Base-by-base conservation (phyloP, 2,329 filamentous ascomycete genomes). In the Microdochium nivale region DNA sequence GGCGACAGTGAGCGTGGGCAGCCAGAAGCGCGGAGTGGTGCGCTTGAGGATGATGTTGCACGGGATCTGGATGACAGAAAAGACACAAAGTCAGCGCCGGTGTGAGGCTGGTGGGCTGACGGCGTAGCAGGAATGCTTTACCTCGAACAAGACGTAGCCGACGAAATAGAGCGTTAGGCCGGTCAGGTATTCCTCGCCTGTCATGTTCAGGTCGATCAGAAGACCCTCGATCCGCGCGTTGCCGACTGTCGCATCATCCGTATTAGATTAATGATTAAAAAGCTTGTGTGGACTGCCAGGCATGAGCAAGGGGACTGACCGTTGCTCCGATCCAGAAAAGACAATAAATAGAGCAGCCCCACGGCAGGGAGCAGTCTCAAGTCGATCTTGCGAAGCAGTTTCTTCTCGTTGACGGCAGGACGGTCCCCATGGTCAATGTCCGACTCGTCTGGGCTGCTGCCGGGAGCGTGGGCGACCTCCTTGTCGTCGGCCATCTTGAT, bases 111-210 rank as follows among this genome's bases (percentile, higher is more conserved):
- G 21, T 8, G 40, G 35, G n/a, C n/a, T n/a, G n/a, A n/a, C n/a
- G n/a, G n/a, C n/a, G n/a, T n/a, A n/a, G n/a, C n/a, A n/a, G 27
- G 27, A 30, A 30, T 30, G 27, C 62, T 44, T n/a, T 46, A 75
- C 74, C 59, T 82, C 79, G 43, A 81, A 81, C 11, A 80, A 58
- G 1, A 80, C 77, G 53, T 81, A 82, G 44, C 77, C 77, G 40
- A 81, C 68, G 59, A 88, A 88, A 63, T 86, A 88, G 0, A 87
- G 63, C 0, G 83, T 87, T 40, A 87, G 61, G 1, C 81, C 81
- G 0, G 79, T 83, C 1, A 87, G 70, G 52, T 88, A 87, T 57
- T 86, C 74, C 47, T 84, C 78, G 1, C 78, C 80, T 25, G 76
- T 75, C 67, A 81, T 81, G 47, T 74, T 50, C 3, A 81, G 55